These are phyloP conservation scores for Cyberlindnera samutprakarnensis DNA, from an alignment of 805 yeast genomes.

Conservation along the genomic window DNA sequence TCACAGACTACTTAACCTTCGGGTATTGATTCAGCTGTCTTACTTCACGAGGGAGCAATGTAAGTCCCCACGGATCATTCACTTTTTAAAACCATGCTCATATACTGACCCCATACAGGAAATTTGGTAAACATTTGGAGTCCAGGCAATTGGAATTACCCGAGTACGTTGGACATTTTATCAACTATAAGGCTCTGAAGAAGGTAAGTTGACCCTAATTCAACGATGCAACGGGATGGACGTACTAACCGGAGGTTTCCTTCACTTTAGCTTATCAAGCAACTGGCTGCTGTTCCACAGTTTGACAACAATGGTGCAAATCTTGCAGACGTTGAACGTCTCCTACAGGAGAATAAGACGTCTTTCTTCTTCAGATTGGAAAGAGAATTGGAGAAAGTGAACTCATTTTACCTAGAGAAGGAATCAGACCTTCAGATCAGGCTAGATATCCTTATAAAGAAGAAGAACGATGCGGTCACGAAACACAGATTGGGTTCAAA, in stretches of 20 bases:
- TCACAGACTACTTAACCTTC: no score
- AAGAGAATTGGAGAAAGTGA: slow-evolving; percentile 92
- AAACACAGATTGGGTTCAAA: slow-evolving; percentile 44
- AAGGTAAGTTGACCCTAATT: slow-evolving; percentile 37
- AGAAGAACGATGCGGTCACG: slow-evolving; percentile 44
- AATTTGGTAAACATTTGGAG: slow-evolving; percentile 93
- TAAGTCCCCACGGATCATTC: no score
- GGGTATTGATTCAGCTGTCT: no score
- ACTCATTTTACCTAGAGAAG: slow-evolving; percentile 83
- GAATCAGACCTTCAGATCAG: slow-evolving; percentile 81
- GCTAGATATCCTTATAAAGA: slow-evolving; percentile 66
- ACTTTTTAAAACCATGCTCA: no score
- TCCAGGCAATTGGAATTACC: slow-evolving; percentile 92
- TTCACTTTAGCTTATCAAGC: slow-evolving; percentile 74
- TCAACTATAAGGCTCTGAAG: slow-evolving; percentile 89
- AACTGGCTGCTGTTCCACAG: slow-evolving; percentile 53
- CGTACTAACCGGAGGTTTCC: no score
- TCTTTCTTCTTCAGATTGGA: slow-evolving; percentile 82
- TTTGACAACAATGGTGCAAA: slow-evolving; percentile 10
- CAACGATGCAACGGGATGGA: no score
- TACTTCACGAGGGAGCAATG: no score
- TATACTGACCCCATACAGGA: no score
- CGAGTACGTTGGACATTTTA: slow-evolving; percentile 89
- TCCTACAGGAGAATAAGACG: slow-evolving; percentile 84
- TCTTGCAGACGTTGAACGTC: slow-evolving; percentile 32